Conservation (phyloP, 75 land plant genomes). For the Chamaecyparis obtusa region DNA sequence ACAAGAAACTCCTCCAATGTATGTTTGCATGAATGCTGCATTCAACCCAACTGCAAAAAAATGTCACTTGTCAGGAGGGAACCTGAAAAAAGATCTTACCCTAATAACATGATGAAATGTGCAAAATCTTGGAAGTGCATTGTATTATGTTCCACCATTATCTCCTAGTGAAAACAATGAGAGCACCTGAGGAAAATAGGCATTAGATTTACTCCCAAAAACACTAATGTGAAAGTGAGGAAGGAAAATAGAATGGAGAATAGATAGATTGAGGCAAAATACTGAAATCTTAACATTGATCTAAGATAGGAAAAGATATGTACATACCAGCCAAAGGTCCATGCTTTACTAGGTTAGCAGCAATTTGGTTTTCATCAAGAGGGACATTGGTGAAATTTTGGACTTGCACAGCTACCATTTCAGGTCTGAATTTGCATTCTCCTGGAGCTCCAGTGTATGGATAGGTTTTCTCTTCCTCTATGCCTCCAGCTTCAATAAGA, state of each 20-base stretch:
- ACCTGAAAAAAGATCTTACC: not conserved
- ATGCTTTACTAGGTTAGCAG: constrained; percentile 41
- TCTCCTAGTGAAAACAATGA: not conserved
- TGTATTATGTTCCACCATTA: not conserved
- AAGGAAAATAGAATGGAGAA: not conserved
- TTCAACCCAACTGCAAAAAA: constrained; percentile 37
- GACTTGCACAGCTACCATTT: constrained; percentile 31
- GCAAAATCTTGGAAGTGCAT: not conserved
- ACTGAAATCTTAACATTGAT: not conserved
- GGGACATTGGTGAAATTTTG: constrained; percentile 33
- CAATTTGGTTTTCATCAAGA: constrained; percentile 49
- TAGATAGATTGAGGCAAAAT: not conserved
- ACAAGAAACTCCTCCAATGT: constrained; percentile 46
- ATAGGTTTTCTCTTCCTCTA: constrained; percentile 30
- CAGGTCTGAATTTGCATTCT: constrained; percentile 28
- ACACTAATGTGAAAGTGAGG: not conserved
- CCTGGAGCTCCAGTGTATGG: constrained; percentile 40
- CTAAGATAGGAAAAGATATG: not conserved
- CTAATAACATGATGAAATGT: no score
- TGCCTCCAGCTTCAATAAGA: constrained; percentile 41
- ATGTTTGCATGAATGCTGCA: constrained; percentile 54
- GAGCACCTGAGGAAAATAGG: not conserved
- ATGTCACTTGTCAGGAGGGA: not conserved
- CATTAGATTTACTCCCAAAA: not conserved
- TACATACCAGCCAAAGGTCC: constrained; percentile 44